phyloP scores from a whole-genome alignment of 768 basidiomycete genomes.

The Calocybe indica region DNA sequence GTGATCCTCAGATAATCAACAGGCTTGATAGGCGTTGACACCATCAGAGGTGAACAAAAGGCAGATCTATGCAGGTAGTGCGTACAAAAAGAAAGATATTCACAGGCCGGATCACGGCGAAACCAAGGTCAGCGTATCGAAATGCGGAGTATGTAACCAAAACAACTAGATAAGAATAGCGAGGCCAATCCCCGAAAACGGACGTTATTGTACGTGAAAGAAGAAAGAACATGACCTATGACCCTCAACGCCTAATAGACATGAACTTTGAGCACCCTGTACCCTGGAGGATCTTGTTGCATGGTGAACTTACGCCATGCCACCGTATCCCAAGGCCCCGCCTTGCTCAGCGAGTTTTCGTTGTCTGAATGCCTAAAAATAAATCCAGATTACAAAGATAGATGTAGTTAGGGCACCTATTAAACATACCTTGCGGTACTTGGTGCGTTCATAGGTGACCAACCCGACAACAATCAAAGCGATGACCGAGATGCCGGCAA shows the following conservation, averaged over 20 bases:
- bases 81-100: not conserved
- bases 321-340: slow-evolving; percentile 54
- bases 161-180: too few species aligned
- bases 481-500: slow-evolving; percentile 81
- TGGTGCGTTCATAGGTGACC: slow-evolving; percentile 84
- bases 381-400: slow-evolving; percentile 3
- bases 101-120: too few species aligned
- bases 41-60: not conserved
- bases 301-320: slow-evolving; percentile 44
- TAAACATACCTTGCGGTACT: slow-evolving; percentile 70
- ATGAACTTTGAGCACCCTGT: too few species aligned
- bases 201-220: too few species aligned
- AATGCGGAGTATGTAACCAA: too few species aligned
- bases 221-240: too few species aligned
- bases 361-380: slow-evolving; percentile 63
- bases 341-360: slow-evolving; percentile 66
- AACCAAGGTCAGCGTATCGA: too few species aligned
- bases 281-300: too few species aligned
- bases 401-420: not conserved
- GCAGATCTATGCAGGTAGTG: slow-evolving; percentile 1
- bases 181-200: too few species aligned
- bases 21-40: slow-evolving; percentile 12
- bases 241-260: too few species aligned
- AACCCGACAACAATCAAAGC: slow-evolving; percentile 75
- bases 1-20: slow-evolving; percentile 42